Percentiles rank a stretch among this genome's conserved stretches.
Conservation (phyloP, 768 basidiomycete genomes). For the Lanmaoa rubissima region DNA sequence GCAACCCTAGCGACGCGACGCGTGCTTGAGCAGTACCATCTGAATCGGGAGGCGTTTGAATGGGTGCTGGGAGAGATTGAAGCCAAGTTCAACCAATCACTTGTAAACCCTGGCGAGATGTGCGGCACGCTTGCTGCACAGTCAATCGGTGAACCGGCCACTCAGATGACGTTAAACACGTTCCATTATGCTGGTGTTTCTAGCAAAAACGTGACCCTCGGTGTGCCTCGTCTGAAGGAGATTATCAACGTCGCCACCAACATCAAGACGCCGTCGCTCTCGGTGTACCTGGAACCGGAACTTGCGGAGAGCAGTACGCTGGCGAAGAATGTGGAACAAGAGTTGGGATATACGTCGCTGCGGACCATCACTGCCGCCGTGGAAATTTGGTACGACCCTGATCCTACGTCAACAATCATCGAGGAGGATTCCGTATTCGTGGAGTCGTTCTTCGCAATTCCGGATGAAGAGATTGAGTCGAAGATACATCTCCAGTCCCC, state of each 20-base stretch:
- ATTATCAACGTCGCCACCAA: conserved; percentile 99
- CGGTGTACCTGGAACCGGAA: conserved; percentile 79
- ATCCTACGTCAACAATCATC: conserved; percentile 88
- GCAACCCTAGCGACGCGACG: conserved; percentile 84
- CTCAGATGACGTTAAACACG: conserved; percentile 99
- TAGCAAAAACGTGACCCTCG: conserved; percentile 99
- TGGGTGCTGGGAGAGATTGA: conserved; percentile 97
- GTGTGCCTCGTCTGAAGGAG: conserved; percentile 98
- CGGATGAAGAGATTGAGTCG: conserved; percentile 91
- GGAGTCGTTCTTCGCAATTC: conserved; percentile 98
- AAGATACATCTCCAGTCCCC: conserved; percentile 92
- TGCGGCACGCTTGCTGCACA: conserved; percentile 97
- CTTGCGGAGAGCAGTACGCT: conserved; percentile 57
- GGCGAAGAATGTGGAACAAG: conserved; percentile 90
- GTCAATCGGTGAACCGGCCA: conserved; percentile 98
- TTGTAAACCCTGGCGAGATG: conserved; percentile 97
- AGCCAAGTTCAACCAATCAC: conserved; percentile 89
- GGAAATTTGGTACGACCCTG: conserved; percentile 98
- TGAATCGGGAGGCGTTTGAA: conserved; percentile 92
- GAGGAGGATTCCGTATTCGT: conserved; percentile 96
- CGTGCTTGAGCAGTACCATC: conserved; percentile 83
- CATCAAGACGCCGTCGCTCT: conserved; percentile 97
- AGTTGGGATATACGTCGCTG: conserved; percentile 90
- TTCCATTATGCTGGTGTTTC: conserved; percentile 99
- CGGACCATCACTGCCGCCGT: conserved; percentile 93